These are phyloP conservation scores for Spongospora subterranea DNA, from an alignment of 208 protist species.

Conservation along the genomic window DNA sequence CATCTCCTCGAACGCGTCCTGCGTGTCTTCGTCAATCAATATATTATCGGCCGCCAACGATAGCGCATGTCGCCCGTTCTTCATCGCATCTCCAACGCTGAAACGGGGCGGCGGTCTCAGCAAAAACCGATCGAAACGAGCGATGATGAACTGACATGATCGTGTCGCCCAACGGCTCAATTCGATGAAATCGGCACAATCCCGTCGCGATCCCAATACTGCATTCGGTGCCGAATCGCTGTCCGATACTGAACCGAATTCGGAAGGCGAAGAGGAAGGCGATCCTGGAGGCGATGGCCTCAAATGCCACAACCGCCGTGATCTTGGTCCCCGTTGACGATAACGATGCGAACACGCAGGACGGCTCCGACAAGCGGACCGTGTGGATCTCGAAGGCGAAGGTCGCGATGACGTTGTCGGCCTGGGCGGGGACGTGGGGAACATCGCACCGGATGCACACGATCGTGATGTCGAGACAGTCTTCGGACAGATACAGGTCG, in stretches of 20 bases:
- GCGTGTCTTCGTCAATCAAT: conserved; percentile 16
- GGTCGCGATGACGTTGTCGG: not conserved
- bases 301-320: not conserved
- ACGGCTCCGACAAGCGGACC: not conserved
- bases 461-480: not conserved
- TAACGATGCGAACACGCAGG: not conserved
- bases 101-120: not conserved
- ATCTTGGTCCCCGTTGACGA: not conserved
- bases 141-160: not conserved
- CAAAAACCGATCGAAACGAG: not conserved
- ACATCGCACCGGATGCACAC: not conserved
- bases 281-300: not conserved
- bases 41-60: not conserved
- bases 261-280: conserved; percentile 45
- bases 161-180: not conserved
- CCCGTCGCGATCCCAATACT: conserved; percentile 7
- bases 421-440: not conserved
- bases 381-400: conserved; percentile 42
- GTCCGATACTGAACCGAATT: not conserved
- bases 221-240: not conserved
- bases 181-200: not conserved
- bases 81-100: not conserved
- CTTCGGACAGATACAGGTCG: not conserved
- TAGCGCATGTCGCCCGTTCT: not conserved
- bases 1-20: conserved; percentile 36